Conservation (phyloP, 139 green algal genomes). For the Gonium pectorale region DNA sequence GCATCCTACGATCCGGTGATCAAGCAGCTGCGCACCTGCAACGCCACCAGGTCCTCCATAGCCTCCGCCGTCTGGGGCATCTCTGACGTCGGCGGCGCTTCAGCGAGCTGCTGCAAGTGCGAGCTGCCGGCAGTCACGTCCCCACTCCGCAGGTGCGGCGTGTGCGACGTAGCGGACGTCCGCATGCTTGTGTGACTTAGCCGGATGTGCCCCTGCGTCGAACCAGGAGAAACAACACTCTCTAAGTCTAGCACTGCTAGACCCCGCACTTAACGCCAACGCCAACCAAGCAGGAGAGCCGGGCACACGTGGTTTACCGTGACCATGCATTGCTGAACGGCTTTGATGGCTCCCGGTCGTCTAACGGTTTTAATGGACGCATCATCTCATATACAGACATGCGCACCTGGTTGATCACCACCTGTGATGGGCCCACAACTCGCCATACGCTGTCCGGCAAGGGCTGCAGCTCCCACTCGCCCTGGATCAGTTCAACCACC, state of each 20-base stretch:
- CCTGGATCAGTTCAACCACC: conserved; percentile 49
- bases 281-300: no score
- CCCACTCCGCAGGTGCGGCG: conserved; percentile 13
- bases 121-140: conserved; percentile 15
- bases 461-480: conserved; percentile 52
- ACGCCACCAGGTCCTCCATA: conserved; percentile 8
- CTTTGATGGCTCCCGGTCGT: no score
- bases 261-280: no score
- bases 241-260: no score
- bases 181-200: conserved; percentile 34
- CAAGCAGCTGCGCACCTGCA: conserved; percentile 31
- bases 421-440: conserved; percentile 25
- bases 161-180: conserved; percentile 25
- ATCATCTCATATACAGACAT: no score
- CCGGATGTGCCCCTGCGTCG: background rate
- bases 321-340: no score
- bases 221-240: no score
- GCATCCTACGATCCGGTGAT: no score
- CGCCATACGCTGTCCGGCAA: conserved; percentile 44
- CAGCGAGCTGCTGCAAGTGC: background rate
- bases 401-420: no score
- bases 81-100: background rate
- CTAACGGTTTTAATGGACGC: no score
- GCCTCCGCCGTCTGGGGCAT: background rate
- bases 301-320: no score